Conservation (phyloP, 2,329 filamentous ascomycete species). For the Akanthomyces muscarius region DNA sequence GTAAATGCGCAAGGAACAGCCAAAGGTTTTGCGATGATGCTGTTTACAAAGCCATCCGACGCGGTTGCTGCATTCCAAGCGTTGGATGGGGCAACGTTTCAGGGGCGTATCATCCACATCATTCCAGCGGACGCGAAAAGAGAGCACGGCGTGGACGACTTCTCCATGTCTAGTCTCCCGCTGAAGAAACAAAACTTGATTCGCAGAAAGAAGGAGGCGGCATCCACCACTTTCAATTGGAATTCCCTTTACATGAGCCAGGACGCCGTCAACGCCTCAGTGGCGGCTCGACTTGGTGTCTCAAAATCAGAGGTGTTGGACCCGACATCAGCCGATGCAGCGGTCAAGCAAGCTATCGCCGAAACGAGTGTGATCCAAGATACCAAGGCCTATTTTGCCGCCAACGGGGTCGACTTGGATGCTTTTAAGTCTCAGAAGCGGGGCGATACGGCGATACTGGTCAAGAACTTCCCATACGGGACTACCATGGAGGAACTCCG, state of each 20-base stretch:
- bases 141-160: constrained; percentile 79
- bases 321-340: constrained; percentile 91
- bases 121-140: constrained; percentile 80
- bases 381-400: constrained; percentile 84
- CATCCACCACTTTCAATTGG: constrained; percentile 84
- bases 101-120: constrained; percentile 88
- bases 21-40: constrained; percentile 88
- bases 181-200: constrained; percentile 93
- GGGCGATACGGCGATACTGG: constrained; percentile 80
- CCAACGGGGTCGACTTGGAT: constrained; percentile 86
- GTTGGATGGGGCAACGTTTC: constrained; percentile 81
- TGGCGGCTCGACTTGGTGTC: constrained; percentile 81
- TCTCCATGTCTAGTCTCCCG: constrained; percentile 82
- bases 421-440: constrained; percentile 82
- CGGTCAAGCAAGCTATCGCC: constrained; percentile 92
- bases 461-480: constrained; percentile 91
- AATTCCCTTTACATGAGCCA: constrained; percentile 99
- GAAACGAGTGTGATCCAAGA: constrained; percentile 96
- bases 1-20: constrained; percentile 67
- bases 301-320: constrained; percentile 89
- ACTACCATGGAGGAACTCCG: constrained; percentile 75
- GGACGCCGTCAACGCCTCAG: constrained; percentile 88
- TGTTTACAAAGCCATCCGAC: constrained; percentile 66
- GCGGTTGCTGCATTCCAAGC: constrained; percentile 76
- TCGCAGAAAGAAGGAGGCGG: constrained; percentile 75